Conservation (phyloP, 1,139 yeast genomes). For the Kodamaea arcana region DNA sequence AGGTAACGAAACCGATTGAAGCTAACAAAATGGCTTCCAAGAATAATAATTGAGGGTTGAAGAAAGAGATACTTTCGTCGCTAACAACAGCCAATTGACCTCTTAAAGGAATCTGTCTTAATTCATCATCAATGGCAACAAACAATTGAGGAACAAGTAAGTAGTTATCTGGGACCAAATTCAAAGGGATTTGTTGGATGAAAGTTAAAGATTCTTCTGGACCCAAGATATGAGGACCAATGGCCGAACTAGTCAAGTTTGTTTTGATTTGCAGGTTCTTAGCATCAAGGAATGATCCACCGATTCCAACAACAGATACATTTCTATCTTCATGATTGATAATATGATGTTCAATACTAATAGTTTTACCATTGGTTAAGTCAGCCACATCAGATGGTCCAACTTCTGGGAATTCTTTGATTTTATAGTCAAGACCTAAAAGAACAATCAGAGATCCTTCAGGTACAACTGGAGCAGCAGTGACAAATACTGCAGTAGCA, state of each 20-base stretch:
- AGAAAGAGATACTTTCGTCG: constrained; percentile 67
- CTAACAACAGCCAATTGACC: constrained; percentile 54
- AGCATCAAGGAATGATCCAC: constrained; percentile 65
- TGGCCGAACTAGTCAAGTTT: constrained; percentile 60
- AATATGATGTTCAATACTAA: constrained; percentile 53
- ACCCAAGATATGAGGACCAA: constrained; percentile 58
- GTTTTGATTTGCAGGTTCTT: constrained; percentile 47
- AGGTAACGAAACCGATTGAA: constrained; percentile 49
- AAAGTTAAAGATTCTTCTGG: constrained; percentile 48
- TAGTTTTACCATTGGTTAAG: constrained; percentile 49
- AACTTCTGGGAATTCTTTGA: constrained; percentile 39
- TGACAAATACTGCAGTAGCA: constrained; percentile 14
- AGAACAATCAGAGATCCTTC: constrained; percentile 25
- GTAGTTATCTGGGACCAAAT: constrained; percentile 56
- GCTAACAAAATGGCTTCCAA: constrained; percentile 53
- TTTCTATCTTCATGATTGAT: constrained; percentile 50
- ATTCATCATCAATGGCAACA: constrained; percentile 47
- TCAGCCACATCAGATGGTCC: constrained; percentile 36
- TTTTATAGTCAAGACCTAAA: constrained; percentile 37
- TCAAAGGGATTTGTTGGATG: constrained; percentile 52
- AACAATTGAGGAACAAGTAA: constrained; percentile 58
- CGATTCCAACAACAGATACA: constrained; percentile 61
- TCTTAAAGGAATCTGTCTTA: constrained; percentile 56
- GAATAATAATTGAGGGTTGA: constrained; percentile 68
- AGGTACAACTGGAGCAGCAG: constrained; percentile 14